phyloP scores from a whole-genome alignment of 2,329 filamentous ascomycete genomes.

The Phaeophleospora eucalypticola region DNA sequence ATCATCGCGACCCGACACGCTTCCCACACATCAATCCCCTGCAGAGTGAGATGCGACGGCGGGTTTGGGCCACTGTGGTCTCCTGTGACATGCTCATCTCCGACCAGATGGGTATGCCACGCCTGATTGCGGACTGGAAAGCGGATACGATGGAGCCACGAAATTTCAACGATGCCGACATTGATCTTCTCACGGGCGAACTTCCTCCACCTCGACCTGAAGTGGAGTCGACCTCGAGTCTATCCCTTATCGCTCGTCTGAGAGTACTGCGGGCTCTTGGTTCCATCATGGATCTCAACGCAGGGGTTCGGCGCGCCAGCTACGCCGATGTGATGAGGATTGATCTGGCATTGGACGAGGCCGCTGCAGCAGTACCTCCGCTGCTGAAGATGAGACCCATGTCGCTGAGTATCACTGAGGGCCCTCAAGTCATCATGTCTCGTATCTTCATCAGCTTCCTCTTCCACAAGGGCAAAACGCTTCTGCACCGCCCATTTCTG shows the following conservation, averaged over 20 bases:
- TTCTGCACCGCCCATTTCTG: constrained; percentile 1
- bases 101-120: constrained; percentile 5
- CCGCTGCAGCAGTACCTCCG: not conserved
- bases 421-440: not conserved
- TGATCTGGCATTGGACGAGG: not conserved
- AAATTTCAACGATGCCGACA: not conserved
- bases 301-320: not conserved
- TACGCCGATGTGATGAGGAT: not conserved
- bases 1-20: constrained; percentile 6
- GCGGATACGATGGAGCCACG: constrained; percentile 1
- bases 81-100: constrained; percentile 3
- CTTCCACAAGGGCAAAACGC: not conserved
- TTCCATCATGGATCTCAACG: not conserved
- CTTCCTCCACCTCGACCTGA: constrained; percentile 3
- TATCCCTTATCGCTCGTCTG: not conserved
- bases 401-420: not conserved
- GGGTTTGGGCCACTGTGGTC: constrained; percentile 3
- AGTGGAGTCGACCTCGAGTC: constrained; percentile 1
- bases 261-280: not conserved
- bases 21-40: constrained; percentile 1
- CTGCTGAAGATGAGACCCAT: not conserved
- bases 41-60: constrained; percentile 7
- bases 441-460: constrained; percentile 1
- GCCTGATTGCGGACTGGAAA: constrained; percentile 2
- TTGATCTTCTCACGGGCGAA: not conserved